Percentiles rank a stretch among this genome's conserved stretches.
Evolutionary conservation across 2,329 filamentous ascomycete species (phyloP).

Genomic region (Diaporthe ilicicola): DNA sequence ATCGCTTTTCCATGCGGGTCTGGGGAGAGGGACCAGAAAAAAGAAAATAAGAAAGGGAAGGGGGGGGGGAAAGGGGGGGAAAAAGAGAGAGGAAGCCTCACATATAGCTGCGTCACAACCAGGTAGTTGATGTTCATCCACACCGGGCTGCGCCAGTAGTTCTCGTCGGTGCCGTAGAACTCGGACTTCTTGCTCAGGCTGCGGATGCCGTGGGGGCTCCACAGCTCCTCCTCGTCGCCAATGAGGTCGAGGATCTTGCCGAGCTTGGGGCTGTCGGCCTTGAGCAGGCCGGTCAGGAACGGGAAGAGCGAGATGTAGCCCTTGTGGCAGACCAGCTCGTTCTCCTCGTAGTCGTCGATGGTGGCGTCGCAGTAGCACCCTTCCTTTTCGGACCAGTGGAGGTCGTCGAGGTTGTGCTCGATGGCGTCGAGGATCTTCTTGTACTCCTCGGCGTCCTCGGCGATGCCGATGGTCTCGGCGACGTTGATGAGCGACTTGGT

Average conservation of each 20-base stretch:
- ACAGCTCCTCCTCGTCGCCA: slow-evolving; percentile 83
- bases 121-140: slow-evolving; percentile 99
- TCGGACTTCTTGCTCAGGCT: slow-evolving; percentile 86
- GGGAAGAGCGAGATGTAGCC: slow-evolving; percentile 95
- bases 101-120: slow-evolving; percentile 78
- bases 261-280: slow-evolving; percentile 76
- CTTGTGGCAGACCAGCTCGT: slow-evolving; percentile 90
- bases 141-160: slow-evolving; percentile 95
- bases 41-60: not conserved
- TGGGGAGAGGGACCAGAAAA: not conserved
- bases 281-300: slow-evolving; percentile 84
- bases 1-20: not conserved
- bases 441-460: slow-evolving; percentile 80
- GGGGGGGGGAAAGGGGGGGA: too few species aligned
- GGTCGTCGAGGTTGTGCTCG: slow-evolving; percentile 83
- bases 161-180: slow-evolving; percentile 89
- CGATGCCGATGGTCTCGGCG: slow-evolving; percentile 76
- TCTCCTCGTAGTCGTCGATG: slow-evolving; percentile 94
- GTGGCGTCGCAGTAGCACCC: slow-evolving; percentile 94
- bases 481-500: slow-evolving; percentile 84
- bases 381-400: slow-evolving; percentile 87
- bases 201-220: slow-evolving; percentile 86
- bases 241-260: slow-evolving; percentile 81
- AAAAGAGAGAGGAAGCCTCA: slow-evolving; percentile 56
- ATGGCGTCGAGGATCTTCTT: slow-evolving; percentile 79